phyloP scores from a whole-genome alignment of 1,284 basidiomycete species.

The Cryptococcus maquisensis region DNA sequence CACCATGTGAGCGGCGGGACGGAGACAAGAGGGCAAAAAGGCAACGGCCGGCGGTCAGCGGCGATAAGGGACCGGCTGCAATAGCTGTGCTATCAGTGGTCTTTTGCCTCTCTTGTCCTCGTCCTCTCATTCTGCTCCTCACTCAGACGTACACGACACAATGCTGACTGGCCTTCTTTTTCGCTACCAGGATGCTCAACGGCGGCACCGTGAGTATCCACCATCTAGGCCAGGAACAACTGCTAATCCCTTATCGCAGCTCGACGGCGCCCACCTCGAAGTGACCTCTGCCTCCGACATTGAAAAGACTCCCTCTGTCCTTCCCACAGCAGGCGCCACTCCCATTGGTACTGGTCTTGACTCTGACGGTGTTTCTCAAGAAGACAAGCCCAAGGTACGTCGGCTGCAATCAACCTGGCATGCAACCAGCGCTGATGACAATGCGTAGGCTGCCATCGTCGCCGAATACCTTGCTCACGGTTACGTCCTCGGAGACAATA shows the following conservation, averaged over 20 bases:
- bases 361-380: slow-evolving; percentile 36
- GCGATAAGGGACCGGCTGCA: not conserved
- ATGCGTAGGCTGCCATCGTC: slow-evolving; percentile 56
- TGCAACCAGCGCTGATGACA: slow-evolving; percentile 9
- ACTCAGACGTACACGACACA: not conserved
- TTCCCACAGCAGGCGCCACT: slow-evolving; percentile 36
- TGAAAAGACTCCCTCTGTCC: slow-evolving; percentile 33
- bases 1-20: not conserved
- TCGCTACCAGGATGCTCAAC: slow-evolving; percentile 40
- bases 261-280: slow-evolving; percentile 50
- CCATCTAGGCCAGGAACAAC: not conserved
- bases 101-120: not conserved
- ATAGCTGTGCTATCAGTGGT: too few species aligned
- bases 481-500: slow-evolving; percentile 71
- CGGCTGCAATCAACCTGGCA: not conserved
- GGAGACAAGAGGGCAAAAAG: not conserved
- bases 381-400: slow-evolving; percentile 51
- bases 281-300: slow-evolving; percentile 43
- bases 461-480: slow-evolving; percentile 83
- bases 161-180: not conserved
- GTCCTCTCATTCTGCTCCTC: not conserved
- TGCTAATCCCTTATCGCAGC: slow-evolving; percentile 16
- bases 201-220: slow-evolving; percentile 45
- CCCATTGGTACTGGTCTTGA: slow-evolving; percentile 32
- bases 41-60: not conserved